Conservation (phyloP, 495 filamentous ascomycete species). For the Penicillium coprophilum region DNA sequence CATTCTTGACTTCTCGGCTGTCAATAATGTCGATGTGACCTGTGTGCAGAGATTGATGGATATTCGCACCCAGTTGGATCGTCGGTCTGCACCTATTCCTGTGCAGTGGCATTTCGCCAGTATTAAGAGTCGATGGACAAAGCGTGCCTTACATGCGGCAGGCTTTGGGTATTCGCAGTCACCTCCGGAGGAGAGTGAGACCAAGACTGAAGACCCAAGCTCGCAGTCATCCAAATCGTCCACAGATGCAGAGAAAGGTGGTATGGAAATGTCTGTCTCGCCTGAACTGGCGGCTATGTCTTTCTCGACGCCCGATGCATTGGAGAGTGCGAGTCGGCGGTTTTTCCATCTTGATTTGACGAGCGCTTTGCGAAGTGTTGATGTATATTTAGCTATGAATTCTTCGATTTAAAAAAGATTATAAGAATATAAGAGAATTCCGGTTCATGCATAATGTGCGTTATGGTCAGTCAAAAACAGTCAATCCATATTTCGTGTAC, state of each 20-base stretch:
- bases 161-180: conserved; percentile 73
- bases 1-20: conserved; percentile 88
- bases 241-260: conserved; percentile 55
- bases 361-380: conserved; percentile 75
- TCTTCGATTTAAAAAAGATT: neutral
- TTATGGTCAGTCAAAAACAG: neutral
- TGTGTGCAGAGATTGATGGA: conserved; percentile 92
- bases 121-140: conserved; percentile 94
- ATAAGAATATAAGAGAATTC: neutral
- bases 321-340: conserved; percentile 77
- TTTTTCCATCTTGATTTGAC: conserved; percentile 91
- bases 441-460: neutral
- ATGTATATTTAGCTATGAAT: conserved; percentile 1
- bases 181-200: conserved; percentile 44
- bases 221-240: conserved; percentile 49
- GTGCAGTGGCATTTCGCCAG: conserved; percentile 94
- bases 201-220: conserved; percentile 24
- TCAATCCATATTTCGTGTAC: neutral
- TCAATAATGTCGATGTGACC: conserved; percentile 93
- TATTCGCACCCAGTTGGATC: conserved; percentile 91
- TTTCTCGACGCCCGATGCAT: neutral
- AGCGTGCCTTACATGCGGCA: conserved; percentile 79
- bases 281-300: neutral
- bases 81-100: conserved; percentile 70
- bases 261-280: neutral